These are phyloP conservation scores for Fusarium sp. DNA, from an alignment of 2,329 filamentous ascomycete species.

Conservation along the genomic window DNA sequence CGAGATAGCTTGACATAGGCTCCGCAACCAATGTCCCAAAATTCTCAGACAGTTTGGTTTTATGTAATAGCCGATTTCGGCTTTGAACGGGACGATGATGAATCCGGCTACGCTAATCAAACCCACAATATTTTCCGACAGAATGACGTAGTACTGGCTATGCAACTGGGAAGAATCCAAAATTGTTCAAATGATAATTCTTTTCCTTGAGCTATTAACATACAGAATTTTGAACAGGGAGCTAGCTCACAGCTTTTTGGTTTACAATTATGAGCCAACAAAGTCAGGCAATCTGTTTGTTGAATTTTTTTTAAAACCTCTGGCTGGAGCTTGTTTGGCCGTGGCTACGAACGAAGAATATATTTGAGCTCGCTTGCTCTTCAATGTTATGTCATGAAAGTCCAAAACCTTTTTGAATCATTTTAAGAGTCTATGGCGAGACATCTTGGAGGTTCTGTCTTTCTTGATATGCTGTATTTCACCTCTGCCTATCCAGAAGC, in stretches of 20 bases:
- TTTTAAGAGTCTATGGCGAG: background rate
- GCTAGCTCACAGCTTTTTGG: background rate
- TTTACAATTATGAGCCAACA: background rate
- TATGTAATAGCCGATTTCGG: background rate
- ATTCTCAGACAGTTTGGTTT: background rate
- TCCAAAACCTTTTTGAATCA: background rate
- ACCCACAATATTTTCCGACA: background rate
- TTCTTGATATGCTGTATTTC: background rate
- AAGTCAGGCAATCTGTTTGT: background rate
- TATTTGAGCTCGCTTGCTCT: background rate
- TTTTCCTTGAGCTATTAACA: background rate
- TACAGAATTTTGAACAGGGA: background rate
- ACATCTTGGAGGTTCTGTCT: background rate
- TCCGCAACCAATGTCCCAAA: background rate
- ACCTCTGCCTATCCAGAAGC: background rate
- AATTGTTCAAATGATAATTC: background rate
- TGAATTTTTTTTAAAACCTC: background rate
- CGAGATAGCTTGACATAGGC: background rate
- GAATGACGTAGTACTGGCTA: background rate
- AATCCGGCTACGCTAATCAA: background rate
- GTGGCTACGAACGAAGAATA: background rate
- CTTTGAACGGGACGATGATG: background rate
- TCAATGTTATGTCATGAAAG: background rate
- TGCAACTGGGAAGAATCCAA: background rate
- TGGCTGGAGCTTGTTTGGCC: background rate